Base-by-base conservation (phyloP, 805 yeast species). In the Zygosaccharomyces bisporus region DNA sequence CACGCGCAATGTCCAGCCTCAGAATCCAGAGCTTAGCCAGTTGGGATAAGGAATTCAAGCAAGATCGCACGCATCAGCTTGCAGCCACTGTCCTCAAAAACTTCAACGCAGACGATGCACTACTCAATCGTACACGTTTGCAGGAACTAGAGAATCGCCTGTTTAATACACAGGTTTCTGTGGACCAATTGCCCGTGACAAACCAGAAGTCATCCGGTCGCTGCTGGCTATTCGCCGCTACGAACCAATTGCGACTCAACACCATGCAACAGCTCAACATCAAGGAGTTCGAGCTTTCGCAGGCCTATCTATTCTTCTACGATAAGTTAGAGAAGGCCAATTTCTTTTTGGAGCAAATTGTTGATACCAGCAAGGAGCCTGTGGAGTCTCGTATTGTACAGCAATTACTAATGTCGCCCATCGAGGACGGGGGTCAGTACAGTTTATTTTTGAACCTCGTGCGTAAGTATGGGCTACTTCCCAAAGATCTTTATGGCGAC, bases 211-310 rank as follows among this genome's bases (percentile, higher is more conserved):
- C 78, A 8, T 78, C 87, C 17, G 96, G 95, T 23, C 71, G 95
- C 56, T 87, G 96, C 66, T 87, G 95, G 95, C 73, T 87, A 49
- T 87, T 87, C 64, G 95, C 95, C 8, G 76, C 91, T 1, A 78
- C 86, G 42, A 87, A 88, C 55, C 74, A 83, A 44, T 68, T 86
- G 57, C 75, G 95, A 55, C 61, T 82, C 41, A 74, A 73, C 43
- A 76, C 85, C 33, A 79, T 81, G 65, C 70, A 74, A 54, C 75
- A 75, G 58, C 75, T 81, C 63, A 79, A 81, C 57, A 64, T 87
- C 55, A 79, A 79, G 54, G 76, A 74, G 53, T 79, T 85, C 61
- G 89, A 84, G 66, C 66, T 88, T 41, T 83, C 93, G 30, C 95
- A 87, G 56, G 74, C 85, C 18, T 86, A 83, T 61, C 64, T 87